Base-by-base conservation (phyloP, 176 grass and related monocot genomes). In the Urochloa ruziziensis region DNA sequence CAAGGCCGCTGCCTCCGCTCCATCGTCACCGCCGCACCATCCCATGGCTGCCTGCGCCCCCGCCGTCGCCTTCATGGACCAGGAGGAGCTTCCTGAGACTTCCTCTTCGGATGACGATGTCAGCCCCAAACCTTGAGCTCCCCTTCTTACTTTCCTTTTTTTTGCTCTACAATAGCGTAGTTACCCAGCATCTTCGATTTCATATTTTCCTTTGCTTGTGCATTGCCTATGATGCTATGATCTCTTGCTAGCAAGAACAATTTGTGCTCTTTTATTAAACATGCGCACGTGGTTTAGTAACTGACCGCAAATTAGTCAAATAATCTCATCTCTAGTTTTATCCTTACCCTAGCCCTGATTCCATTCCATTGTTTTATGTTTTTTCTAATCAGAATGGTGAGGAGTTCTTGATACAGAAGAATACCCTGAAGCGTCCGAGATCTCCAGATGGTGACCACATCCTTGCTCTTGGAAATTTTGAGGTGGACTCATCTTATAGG, bases 361-460 rank as follows among this genome's bases (percentile, higher is more conserved):
- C 28, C 27, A 74, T 23, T 48, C 49, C 85, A 40, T 71, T 79
- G 40, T 74, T 78, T n/a, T 23, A 14, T 87, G 11, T 48, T 33
- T 89, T 87, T 83, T 1, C 62, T 74, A 35, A 83, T 70, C 81
- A 99, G 97, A 96, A 85, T 15, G 89, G 93, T 17, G 88, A 80
- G 17, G 89, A 96, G 56, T 99, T 85, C 83, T 83, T 99, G 89
- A 99, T 99, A 88, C 93, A 92, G 85, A 90, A 90, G 84, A 99
- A 99, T 80, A 96, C 67, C 78, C 47, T 88, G 73, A 95, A 95
- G 83, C 87, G 93, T 16, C 87, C 83, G 4, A 94, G 89, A 89
- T 82, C 89, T 13, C 83, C 92, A 75, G 89, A 99, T 48, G 82
- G 76, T 83, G 91, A 82, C 30, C 57, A 79, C 10, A 66, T 32